Percentiles rank a stretch among this genome's conserved stretches.
phyloP scores from a whole-genome alignment of 176 grass and related monocot genomes.

The Saccharum spontaneum region DNA sequence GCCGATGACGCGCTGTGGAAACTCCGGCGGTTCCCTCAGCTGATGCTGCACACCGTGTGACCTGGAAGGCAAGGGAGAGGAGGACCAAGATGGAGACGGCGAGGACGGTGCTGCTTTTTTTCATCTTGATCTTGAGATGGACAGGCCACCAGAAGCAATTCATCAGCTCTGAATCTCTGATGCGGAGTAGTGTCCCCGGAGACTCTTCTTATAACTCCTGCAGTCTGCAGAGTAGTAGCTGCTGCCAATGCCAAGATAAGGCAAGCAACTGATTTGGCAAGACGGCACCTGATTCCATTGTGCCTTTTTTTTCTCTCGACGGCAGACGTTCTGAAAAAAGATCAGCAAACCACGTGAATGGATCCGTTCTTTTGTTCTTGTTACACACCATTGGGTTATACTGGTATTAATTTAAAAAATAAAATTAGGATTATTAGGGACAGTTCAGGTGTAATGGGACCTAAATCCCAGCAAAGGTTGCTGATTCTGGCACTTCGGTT shows the following conservation, averaged over 20 bases:
- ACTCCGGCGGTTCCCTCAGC: constrained; percentile 7
- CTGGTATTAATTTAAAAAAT: neutral
- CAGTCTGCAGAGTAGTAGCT: neutral
- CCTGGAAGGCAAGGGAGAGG: constrained; percentile 34
- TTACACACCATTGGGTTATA: neutral
- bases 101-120: constrained; percentile 9
- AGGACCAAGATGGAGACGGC: constrained; percentile 24
- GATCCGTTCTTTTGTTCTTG: neutral
- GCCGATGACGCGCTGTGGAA: neutral
- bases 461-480: neutral
- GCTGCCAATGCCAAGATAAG: constrained; percentile 10
- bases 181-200: neutral
- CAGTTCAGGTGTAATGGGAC: neutral
- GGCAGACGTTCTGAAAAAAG: constrained; percentile 3
- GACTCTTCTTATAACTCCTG: constrained; percentile 28
- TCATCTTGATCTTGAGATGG: constrained; percentile 48
- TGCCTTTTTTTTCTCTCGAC: neutral
- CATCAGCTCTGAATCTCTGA: constrained; percentile 11
- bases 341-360: constrained; percentile 18
- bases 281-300: constrained; percentile 15
- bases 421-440: neutral
- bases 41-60: constrained; percentile 26
- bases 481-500: neutral
- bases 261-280: neutral
- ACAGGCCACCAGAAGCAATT: constrained; percentile 19